A percentile compares a stretch with the other conserved stretches of the same genome.
These are phyloP conservation scores for Phoma sp. DNA, from an alignment of 2,329 filamentous ascomycete genomes.

Conservation along the genomic window DNA sequence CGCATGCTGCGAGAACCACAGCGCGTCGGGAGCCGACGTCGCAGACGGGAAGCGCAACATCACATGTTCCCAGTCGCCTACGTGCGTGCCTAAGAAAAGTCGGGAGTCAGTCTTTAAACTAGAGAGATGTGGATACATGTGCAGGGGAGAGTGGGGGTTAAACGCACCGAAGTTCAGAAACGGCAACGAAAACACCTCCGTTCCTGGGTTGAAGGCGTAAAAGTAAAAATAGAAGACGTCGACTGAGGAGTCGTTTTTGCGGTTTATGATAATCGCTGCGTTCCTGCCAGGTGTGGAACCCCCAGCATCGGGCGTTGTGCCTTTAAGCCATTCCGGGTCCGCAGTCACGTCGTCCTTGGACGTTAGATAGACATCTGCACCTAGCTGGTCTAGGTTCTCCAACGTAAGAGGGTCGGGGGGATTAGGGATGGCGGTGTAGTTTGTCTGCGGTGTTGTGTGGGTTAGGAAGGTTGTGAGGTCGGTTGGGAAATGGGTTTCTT, in stretches of 20 bases:
- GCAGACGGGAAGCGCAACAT: conserved; percentile 70
- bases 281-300: conserved; percentile 61
- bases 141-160: too few relatives aligned
- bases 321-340: conserved; percentile 55
- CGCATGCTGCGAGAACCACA: conserved; percentile 70
- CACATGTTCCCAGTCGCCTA: conserved; percentile 72
- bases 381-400: conserved; percentile 53
- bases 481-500: conserved; percentile 53
- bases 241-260: conserved; percentile 60
- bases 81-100: conserved; percentile 57
- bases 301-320: conserved; percentile 58
- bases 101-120: too few relatives aligned
- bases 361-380: conserved; percentile 53
- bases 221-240: conserved; percentile 71
- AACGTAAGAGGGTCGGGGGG: conserved; percentile 49
- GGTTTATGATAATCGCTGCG: conserved; percentile 62
- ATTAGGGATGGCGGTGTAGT: conserved; percentile 42
- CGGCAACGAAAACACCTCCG: conserved; percentile 52
- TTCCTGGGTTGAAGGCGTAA: conserved; percentile 64
- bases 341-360: conserved; percentile 52
- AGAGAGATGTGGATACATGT: too few relatives aligned
- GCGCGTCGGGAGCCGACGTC: conserved; percentile 51
- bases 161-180: conserved; percentile 53
- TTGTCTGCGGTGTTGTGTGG: conserved; percentile 49
- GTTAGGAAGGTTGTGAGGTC: conserved; percentile 52